phyloP scores from a whole-genome alignment of 129 eudicot genomes.

The Centella asiatica region DNA sequence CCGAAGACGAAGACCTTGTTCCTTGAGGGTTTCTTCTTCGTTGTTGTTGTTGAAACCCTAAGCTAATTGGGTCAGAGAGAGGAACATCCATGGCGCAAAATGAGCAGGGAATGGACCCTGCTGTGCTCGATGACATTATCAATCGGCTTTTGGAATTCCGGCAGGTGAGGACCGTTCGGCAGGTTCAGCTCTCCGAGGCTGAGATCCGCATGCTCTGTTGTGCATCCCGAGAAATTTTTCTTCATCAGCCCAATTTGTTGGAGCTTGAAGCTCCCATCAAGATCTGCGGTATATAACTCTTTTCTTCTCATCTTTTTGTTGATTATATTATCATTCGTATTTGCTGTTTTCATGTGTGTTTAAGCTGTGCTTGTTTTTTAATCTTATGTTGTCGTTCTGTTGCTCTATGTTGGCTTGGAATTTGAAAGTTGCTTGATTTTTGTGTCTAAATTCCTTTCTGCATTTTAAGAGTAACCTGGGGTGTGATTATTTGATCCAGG shows the following conservation, averaged over 20 bases:
- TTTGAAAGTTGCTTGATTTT: not conserved
- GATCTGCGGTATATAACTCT: conserved; percentile 57
- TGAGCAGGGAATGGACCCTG: conserved; percentile 52
- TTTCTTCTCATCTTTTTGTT: not conserved
- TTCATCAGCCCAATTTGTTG: conserved; percentile 61
- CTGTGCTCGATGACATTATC: conserved; percentile 55
- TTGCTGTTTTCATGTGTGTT: not conserved
- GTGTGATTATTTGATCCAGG: no score
- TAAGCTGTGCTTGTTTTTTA: not conserved
- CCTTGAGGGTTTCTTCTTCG: conserved; percentile 32
- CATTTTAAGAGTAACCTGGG: no score
- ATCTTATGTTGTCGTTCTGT: not conserved
- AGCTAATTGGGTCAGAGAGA: conserved; percentile 1
- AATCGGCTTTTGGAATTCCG: conserved; percentile 59
- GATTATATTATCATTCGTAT: not conserved
- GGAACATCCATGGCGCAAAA: conserved; percentile 34
- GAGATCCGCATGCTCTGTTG: conserved; percentile 65
- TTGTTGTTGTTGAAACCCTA: conserved; percentile 12
- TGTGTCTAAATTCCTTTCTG: no score
- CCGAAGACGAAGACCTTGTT: not conserved
- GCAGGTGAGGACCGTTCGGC: conserved; percentile 51
- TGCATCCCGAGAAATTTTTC: conserved; percentile 48
- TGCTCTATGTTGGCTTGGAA: not conserved
- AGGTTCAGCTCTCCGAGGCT: conserved; percentile 68
- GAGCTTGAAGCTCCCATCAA: conserved; percentile 86